Base-by-base conservation (phyloP, 2,329 filamentous ascomycete species). In the Graphilbum ipis-grandicollis region DNA sequence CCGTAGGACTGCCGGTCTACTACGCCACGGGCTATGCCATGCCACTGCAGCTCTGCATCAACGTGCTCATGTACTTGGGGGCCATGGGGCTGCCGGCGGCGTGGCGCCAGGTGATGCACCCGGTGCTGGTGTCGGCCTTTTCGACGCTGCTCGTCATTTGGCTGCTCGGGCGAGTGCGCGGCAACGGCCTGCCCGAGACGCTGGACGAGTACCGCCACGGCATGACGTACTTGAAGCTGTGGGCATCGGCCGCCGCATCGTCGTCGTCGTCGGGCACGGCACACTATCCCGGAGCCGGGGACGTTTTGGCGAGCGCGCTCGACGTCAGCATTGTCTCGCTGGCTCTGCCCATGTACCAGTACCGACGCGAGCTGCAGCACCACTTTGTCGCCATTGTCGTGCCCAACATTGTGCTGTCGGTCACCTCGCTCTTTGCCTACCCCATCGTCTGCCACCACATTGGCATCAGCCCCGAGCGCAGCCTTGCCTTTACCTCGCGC, bases 341-440 rank as follows among this genome's bases (percentile, higher is more conserved):
- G 3, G 69, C 70, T 2, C 52, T 75, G 15, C 69, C 71, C 1
- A 75, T 75, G 67, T 74, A 66, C 48, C 63, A 66, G 39, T 73
- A 73, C 52, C 63, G 69, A 3, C 57, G 62, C 29, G 68, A 75
- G 52, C 58, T 75, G 13, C 55, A 56, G 18, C 50, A 55, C 14
- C 66, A 72, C 50, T 68, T 71, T 45, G 45, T 62, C 30, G 59
- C 63, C 30, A 72, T 75, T 39, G 53, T 68, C 5, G 49, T 67
- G 2, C 70, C 71, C 2, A 71, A 64, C 43, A 48, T 71, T 5
- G 45, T 55, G 5, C 52, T 75, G 31, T 63, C 67, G 4, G 48
- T 70, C 6, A 64, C 50, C 7, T 70, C 67, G 14, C 55, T 76
- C 7, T 68, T 74, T 48, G 60, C 58, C 4, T 75, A 76, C 47